Evolutionary conservation across 805 yeast species (phyloP), one percentile per base, ranked within the genome.

Genomic region (Saturnispora hagleri): DNA sequence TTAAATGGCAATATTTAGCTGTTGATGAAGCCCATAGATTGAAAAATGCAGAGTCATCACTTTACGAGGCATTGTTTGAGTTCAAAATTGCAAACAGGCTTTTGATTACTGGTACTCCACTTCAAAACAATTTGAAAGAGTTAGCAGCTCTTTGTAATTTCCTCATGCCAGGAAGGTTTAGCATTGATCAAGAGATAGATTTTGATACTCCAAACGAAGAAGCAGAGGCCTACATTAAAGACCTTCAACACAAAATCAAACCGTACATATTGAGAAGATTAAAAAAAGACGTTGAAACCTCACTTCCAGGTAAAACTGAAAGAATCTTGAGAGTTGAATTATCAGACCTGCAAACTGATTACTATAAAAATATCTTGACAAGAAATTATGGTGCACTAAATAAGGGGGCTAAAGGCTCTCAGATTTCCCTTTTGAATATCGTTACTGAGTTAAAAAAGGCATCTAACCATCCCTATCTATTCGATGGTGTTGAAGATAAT

Each of bases 21-120:
- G 98, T 93, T 26, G 99, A 93, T 68, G 99, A 93, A 71, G 99
- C 99, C 5, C 99, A 93, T 70, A 78, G 99, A 63, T 75, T 93
- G 64, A 93, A 93, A 61, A 93, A 93, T 64, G 87, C 96, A 0
- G 97, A 90, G 65, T 82, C 93, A 28, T 90, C 98, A 0, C 71
- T 93, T 41, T 93, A 93, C 66, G 98, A 91, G 63, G 84, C 96
- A 3, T 74, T 93, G 53, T 78, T 75, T 60, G 86, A 84, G 57
- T 89, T 93, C 72, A 86, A 82, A 60, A 93, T 85, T 10, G 76
- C 82, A 2, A 93, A 93, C 68, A 74, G 97, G 59, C 71, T 93
- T 55, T 75, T 93, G 57, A 93, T 93, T 60, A 93, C 99, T 3
- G 99, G 99, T 72, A 93, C 99, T 1, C 99, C 99, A 7, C 75